Base-by-base conservation (phyloP, 2,329 filamentous ascomycete genomes). In the Ceratocystis cacaofunesta region DNA sequence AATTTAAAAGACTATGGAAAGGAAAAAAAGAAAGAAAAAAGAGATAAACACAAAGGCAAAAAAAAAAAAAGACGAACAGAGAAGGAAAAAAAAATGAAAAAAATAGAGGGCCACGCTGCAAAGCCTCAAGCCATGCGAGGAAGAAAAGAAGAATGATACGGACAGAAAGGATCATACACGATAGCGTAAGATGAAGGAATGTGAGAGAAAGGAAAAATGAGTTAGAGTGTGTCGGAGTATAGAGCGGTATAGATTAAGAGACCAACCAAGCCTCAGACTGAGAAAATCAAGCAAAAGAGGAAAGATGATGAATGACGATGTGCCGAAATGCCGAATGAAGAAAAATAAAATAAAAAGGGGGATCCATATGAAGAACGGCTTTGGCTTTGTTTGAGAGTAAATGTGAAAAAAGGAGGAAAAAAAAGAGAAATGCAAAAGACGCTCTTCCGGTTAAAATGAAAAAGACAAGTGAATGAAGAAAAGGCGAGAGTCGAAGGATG, bases 1-100 rank as follows among this genome's bases (percentile, higher is more conserved):
- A 43, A 62, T 48, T 19, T 25, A 62, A 32, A 41, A 58, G 62
- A 62, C 25, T 30, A 57, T n/a, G 28, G 46, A 48, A 66, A 50
- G 30, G n/a, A 58, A 60, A 25, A 58, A 58, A 30, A 32, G n/a
- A 64, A 30, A 44, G 30, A 5, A 50, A 48, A 17, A 57, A 15
- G 50, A 52, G 10, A 52, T 10, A 32, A 36, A 41, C 36, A 41
- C 10, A 41, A 41, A 2, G 10, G 3, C 36, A 41, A 12, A 41
- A 41, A 12, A 15, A 41, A n/a, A 48, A 46, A 3, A 48, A 19
- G 17, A 46, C 10, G 10, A 46, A 15, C 12, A 46, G 1, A 44
- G 43, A n/a, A 7, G 17, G 46, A 7, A 17, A 58, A 43, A 46
- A 58, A 12, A 25, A 48, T 15, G 22, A 61, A 48, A 22, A 50